Evolutionary conservation across 345 rosid genomes (phyloP).

Genomic region (Odontarrhena argentea): DNA sequence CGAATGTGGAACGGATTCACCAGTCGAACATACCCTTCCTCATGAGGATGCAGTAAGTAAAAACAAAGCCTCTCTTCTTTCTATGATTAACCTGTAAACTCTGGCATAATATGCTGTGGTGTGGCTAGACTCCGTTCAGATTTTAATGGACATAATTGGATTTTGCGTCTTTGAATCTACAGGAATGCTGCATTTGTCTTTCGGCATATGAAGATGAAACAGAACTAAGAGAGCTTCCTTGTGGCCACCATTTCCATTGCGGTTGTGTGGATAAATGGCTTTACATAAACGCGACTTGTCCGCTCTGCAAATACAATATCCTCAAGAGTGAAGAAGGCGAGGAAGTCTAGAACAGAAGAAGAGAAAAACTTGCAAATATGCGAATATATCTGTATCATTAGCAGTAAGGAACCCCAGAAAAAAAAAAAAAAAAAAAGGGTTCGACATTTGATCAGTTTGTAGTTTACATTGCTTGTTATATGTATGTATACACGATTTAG

Average conservation of each 20-base stretch:
- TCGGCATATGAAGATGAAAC: slow-evolving; percentile 82
- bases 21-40: slow-evolving; percentile 59
- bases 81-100: background rate
- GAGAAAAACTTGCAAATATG: slow-evolving; percentile 28
- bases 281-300: slow-evolving; percentile 84
- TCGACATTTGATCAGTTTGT: slow-evolving; percentile 5
- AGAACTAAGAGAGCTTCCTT: slow-evolving; percentile 90
- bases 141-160: background rate
- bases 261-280: slow-evolving; percentile 95
- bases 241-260: slow-evolving; percentile 93
- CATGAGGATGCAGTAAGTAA: slow-evolving; percentile 80
- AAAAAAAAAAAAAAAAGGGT: slow-evolving; percentile 1
- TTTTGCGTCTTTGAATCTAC: slow-evolving; percentile 34
- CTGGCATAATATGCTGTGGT: background rate
- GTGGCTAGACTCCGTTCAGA: background rate
- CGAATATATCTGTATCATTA: slow-evolving; percentile 23
- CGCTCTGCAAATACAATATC: slow-evolving; percentile 95
- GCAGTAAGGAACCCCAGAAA: slow-evolving; percentile 26
- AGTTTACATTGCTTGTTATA: slow-evolving; percentile 27
- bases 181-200: slow-evolving; percentile 99
- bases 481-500: slow-evolving; percentile 25
- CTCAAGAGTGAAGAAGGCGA: slow-evolving; percentile 72
- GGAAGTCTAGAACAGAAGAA: slow-evolving; percentile 53
- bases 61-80: background rate
- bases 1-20: slow-evolving; percentile 77